These are phyloP conservation scores for Starmerella ratchasimensis DNA, from an alignment of 805 yeast genomes.

Conservation along the genomic window DNA sequence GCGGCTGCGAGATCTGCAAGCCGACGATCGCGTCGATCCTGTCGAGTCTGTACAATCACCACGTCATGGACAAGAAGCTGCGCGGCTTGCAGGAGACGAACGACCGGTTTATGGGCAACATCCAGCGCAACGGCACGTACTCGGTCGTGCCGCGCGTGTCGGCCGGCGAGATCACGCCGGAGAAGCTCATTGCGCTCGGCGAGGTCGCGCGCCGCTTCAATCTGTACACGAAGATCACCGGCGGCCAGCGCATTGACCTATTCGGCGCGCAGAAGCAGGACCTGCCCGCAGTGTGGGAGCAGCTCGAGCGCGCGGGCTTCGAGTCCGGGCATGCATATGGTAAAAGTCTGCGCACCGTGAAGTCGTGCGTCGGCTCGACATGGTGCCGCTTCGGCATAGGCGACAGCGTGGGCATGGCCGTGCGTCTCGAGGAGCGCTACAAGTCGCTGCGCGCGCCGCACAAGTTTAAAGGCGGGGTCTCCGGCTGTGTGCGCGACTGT, in stretches of 20 bases:
- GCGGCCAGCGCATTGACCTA: conserved; percentile 29
- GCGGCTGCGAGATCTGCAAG: conserved; percentile 30
- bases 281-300: conserved; percentile 27
- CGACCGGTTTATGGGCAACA: conserved; percentile 29
- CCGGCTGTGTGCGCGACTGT: conserved; percentile 31
- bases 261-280: conserved; percentile 29
- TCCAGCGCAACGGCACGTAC: conserved; percentile 30
- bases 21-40: conserved; percentile 29
- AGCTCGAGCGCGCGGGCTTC: conserved; percentile 25
- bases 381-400: conserved; percentile 32
- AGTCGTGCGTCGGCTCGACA: conserved; percentile 31
- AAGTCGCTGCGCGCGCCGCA: conserved; percentile 30
- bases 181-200: conserved; percentile 28
- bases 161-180: conserved; percentile 31
- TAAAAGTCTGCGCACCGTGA: conserved; percentile 28
- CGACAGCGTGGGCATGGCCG: conserved; percentile 30
- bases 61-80: conserved; percentile 24
- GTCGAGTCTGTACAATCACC: conserved; percentile 27
- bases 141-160: conserved; percentile 30
- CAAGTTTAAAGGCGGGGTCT: conserved; percentile 30
- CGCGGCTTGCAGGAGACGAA: conserved; percentile 31
- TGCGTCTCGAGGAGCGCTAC: conserved; percentile 29
- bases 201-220: conserved; percentile 26
- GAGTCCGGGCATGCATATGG: conserved; percentile 32
- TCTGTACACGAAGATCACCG: conserved; percentile 29